Evolutionary conservation across 495 filamentous ascomycete genomes (phyloP).

Genomic region (Xylaria intraflava): DNA sequence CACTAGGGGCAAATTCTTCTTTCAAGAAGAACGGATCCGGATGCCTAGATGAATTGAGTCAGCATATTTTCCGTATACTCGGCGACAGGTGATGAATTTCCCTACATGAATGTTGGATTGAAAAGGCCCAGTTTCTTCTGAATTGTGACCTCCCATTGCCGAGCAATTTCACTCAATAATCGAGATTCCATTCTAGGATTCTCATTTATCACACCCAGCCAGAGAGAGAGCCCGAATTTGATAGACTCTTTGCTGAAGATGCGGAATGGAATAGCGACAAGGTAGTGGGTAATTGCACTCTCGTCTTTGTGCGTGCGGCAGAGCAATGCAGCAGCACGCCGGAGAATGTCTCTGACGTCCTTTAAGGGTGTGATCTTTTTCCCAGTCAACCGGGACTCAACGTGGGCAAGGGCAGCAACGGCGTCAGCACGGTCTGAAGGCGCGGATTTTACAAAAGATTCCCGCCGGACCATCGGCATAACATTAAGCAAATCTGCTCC

Average conservation of each 20-base stretch:
- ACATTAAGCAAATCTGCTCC: constrained; percentile 55
- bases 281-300: constrained; percentile 69
- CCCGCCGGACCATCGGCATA: constrained; percentile 43
- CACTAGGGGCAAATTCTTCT: constrained; percentile 87
- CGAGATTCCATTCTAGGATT: constrained; percentile 81
- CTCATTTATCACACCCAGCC: constrained; percentile 95
- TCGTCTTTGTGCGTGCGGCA: constrained; percentile 67
- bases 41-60: constrained; percentile 42
- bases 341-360: constrained; percentile 71
- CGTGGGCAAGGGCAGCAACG: constrained; percentile 52
- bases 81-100: constrained; percentile 1
- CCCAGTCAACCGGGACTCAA: constrained; percentile 60
- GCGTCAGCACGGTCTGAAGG: constrained; percentile 49
- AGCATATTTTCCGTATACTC: constrained; percentile 17
- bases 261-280: constrained; percentile 85
- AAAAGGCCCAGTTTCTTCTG: constrained; percentile 74
- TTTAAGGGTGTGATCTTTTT: constrained; percentile 60
- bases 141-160: constrained; percentile 79
- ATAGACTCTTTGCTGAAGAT: constrained; percentile 93
- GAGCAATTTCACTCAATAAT: constrained; percentile 73
- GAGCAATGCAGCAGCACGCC: constrained; percentile 75
- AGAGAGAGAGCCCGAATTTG: constrained; percentile 89
- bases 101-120: constrained; percentile 58
- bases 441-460: constrained; percentile 35
- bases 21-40: constrained; percentile 83